Base-by-base conservation (phyloP, 2,329 filamentous ascomycete genomes). In the Gyromitra esculenta region DNA sequence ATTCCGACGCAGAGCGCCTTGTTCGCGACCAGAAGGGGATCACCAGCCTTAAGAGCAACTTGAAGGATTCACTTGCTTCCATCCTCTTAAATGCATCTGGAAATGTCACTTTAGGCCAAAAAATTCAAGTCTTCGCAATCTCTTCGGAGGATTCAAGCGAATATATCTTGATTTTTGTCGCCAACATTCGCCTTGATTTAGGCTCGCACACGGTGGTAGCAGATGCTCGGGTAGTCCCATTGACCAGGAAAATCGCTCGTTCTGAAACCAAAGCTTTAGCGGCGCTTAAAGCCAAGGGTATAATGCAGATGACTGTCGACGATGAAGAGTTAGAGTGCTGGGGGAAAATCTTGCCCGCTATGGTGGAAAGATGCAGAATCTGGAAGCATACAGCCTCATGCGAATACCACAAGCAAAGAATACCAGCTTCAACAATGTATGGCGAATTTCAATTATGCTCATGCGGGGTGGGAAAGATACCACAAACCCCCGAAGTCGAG, bases 311-410 rank as follows among this genome's bases (percentile, higher is more conserved):
- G 62, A 74, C 68, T 2, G 63, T 82, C n/a, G 73, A 80, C 25
- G 77, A 81, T 8, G 79, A 80, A 7, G 82, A 83, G 63, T 63
- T 82, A 13, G 57, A 65, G 5, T 62, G 83, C 11, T 84, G 83
- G 83, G 82, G 82, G 54, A 76, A 79, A 37, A 75, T 81, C 6
- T 64, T 84, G 0, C 83, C 83, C 1, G 80, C 83, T 1, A 80
- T 81, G 35, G 81, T 80, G 15, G 83, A 84, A 70, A 82, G 84
- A 21, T 85, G 84, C 67, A 81, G 84, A 7, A 74, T 74, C 9
- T 85, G 84, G 84, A 77, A 80, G 31, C 84, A 85, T 73, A 72
- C 72, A 9, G 8, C 76, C 1, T 73, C 75, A 1, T 85, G 84
- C 79, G 81, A 82, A 62, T 84, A 84, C 76, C 71, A 31, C 5